phyloP scores from a whole-genome alignment of 2,329 filamentous ascomycete genomes.

The Colletotrichum phormii region DNA sequence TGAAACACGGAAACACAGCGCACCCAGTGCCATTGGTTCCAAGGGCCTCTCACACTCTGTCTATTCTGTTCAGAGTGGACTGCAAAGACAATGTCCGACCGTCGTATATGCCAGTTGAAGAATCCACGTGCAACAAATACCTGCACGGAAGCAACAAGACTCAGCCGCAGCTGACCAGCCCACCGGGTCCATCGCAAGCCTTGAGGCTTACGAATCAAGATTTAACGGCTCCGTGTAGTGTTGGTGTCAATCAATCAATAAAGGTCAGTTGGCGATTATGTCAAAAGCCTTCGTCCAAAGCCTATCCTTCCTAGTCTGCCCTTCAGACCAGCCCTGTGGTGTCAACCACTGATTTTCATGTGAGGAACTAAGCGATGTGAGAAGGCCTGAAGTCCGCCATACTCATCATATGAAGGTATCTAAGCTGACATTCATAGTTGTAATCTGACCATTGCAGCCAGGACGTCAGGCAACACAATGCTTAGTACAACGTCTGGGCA shows the following conservation, averaged over 20 bases:
- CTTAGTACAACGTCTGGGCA: not conserved
- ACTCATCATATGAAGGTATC: not conserved
- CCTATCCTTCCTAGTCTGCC: not conserved
- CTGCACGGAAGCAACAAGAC: no score
- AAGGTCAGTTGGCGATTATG: not conserved
- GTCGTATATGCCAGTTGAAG: not conserved
- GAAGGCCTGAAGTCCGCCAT: not conserved
- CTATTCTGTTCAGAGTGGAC: not conserved
- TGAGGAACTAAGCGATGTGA: not conserved
- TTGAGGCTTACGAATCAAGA: not conserved
- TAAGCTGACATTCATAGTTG: not conserved
- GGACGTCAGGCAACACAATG: not conserved
- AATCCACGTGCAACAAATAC: not conserved
- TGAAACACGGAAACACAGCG: not conserved
- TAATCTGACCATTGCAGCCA: not conserved
- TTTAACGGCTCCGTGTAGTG: not conserved
- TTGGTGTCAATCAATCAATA: not conserved
- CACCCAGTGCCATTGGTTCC: not conserved
- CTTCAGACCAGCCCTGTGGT: not conserved
- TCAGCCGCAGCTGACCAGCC: not conserved
- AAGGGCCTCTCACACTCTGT: not conserved
- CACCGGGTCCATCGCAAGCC: not conserved
- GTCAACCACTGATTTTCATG: not conserved
- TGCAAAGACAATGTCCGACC: not conserved
- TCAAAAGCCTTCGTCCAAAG: not conserved